Percentiles rank a stretch among this genome's conserved stretches.
phyloP scores from a whole-genome alignment of 768 basidiomycete genomes.

The Hericium erinaceus region DNA sequence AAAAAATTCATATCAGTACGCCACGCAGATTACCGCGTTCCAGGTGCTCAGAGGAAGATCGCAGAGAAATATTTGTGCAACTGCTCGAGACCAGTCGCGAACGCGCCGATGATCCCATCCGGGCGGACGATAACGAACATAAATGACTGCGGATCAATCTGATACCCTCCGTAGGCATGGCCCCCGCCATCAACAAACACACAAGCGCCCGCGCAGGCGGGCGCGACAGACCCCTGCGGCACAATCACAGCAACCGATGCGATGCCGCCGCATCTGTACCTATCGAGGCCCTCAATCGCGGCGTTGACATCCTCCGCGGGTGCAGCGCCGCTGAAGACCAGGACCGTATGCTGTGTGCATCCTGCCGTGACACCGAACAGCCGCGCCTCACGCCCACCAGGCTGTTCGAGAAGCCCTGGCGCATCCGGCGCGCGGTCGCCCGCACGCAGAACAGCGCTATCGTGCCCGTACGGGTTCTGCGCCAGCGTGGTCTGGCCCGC shows the following conservation, averaged over 20 bases:
- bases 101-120: constrained; percentile 7
- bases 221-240: background rate
- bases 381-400: constrained; percentile 1
- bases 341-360: constrained; percentile 19
- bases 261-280: background rate
- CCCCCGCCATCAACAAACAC: background rate
- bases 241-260: background rate
- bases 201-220: background rate
- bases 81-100: background rate
- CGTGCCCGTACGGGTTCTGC: constrained; percentile 12
- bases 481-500: constrained; percentile 1
- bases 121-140: constrained; percentile 5
- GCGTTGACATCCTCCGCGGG: background rate
- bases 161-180: constrained; percentile 7
- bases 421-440: constrained; percentile 42
- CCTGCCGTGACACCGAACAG: constrained; percentile 22
- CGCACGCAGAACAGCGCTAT: constrained; percentile 21
- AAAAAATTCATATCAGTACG: too few species aligned
- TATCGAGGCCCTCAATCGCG: background rate
- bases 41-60: background rate
- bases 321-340: constrained; percentile 20
- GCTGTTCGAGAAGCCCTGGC: constrained; percentile 18
- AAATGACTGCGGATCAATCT: background rate
- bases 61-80: background rate
- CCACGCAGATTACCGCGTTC: too few species aligned